phyloP scores from a whole-genome alignment of 2,329 filamentous ascomycete species.

The Cryphonectria nitschkei region DNA sequence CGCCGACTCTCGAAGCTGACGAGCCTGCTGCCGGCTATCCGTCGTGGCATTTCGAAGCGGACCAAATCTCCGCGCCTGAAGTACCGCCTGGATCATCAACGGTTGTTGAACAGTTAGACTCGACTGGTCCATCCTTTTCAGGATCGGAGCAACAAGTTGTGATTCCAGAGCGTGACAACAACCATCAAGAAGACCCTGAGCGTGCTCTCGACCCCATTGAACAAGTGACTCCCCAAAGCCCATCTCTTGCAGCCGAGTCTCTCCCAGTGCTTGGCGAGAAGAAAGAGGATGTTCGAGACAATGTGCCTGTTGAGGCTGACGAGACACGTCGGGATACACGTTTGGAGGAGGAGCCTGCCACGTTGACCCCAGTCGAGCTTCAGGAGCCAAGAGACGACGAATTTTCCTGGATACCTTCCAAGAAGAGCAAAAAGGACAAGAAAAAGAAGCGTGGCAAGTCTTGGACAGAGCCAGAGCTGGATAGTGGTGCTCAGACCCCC shows the following conservation, averaged over 20 bases:
- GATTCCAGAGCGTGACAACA: background rate
- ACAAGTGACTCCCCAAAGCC: background rate
- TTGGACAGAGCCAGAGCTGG: constrained; percentile 26
- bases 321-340: background rate
- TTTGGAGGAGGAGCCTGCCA: background rate
- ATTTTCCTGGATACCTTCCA: constrained; percentile 35
- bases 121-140: background rate
- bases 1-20: background rate
- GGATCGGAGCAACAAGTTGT: background rate
- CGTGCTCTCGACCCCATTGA: background rate
- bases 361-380: background rate
- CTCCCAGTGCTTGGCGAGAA: background rate
- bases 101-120: background rate
- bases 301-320: constrained; percentile 1
- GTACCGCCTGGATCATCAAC: background rate
- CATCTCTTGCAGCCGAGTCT: background rate
- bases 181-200: background rate
- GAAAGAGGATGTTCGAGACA: background rate
- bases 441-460: constrained; percentile 37
- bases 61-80: background rate
- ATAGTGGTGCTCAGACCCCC: constrained; percentile 23
- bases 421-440: constrained; percentile 40
- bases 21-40: background rate
- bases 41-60: background rate
- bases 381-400: constrained; percentile 31